Evolutionary conservation across 164 flowering plant species (phyloP), one percentile per base, ranked within the genome.

Genomic region (Protea cynaroides): DNA sequence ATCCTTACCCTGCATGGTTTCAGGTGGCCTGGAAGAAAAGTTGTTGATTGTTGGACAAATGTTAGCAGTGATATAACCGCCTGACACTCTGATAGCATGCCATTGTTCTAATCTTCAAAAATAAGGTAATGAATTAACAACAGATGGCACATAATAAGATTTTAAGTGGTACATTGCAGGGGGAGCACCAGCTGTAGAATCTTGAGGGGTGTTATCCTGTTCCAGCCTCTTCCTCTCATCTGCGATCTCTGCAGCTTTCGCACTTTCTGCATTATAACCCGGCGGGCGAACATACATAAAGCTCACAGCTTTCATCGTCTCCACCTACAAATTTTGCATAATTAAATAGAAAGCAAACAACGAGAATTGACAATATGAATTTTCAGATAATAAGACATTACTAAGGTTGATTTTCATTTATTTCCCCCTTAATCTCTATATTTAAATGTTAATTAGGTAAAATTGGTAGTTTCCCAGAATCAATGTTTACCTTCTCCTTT

Each of bases 251-350:
- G 99, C 99, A 64, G 99, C 96, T 76, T 89, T 94, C 21, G 99
- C 99, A 78, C 96, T 94, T 67, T 94, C 97, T 5, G 97, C 80
- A 79, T 89, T 86, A 67, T 83, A 94, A 50, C 99, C 99, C n/a
- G 99, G 99, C 0, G 99, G 99, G 4, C 97, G 87, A 13, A 92
- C 92, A 71, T 94, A 94, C 97, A 94, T 91, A 69, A 94, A 94
- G 79, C 99, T 91, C 54, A 94, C 96, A 51, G 99, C 99, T 76
- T 87, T 81, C 97, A 94, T 89, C 69, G 79, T 78, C 80, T 94
- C 99, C 63, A 94, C 71, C 98, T 92, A 63, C 40, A 66, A 8
- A 70, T 3, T 3, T 29, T 40, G 14, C 13, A 40, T 40, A 4
- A 40, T 3, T 40, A 9, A 40, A 40, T 8, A 40, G 46, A 40